Base-by-base conservation (phyloP, 2,329 filamentous ascomycete genomes). In the Cercospora citrullina region DNA sequence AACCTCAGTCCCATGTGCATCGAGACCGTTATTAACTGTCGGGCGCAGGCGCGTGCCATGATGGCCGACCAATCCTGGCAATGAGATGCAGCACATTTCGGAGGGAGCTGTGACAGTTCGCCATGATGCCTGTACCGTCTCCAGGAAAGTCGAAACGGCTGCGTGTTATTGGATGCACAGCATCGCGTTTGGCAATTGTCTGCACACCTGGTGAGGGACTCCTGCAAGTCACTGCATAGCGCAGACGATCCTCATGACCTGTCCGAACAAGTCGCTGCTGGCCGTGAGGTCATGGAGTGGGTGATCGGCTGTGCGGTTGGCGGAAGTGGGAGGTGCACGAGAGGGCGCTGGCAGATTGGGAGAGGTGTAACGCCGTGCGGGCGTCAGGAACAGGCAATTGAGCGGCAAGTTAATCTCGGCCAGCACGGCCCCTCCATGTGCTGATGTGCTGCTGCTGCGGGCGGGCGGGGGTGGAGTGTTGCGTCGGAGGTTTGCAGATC, bases 161-260 rank as follows among this genome's bases (percentile, higher is more conserved):
- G 48, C 23, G n/a, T 55, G 48, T n/a, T 4, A 55, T 55, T 55
- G 48, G 23, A 55, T 23, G 48, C 23, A 55, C 48, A 55, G 48
- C 48, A 26, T 53, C 48, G 21, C 21, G 48, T 53, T 48, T 31
- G n/a, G 53, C 53, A 57, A 31, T 57, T 10, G 36, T 42, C 36
- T n/a, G 36, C 36, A n/a, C 16, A 42, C 1, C 2, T 31, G 9
- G 53, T 57, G 23, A 3, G 45, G 45, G n/a, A 48, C 18, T 48
- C 2, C 55, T 64, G 62, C 62, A 39, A 16, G 62, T 14, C 48
- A 42, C 51, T 58, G 62, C 62, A 42, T 58, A 10, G 51, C 33
- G 62, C 51, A 64, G 62, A 58, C 62, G 62, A 58, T 64, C 62
- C 62, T 58, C 62, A 48, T 64, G 62, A 64, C 62, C 51, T 21